Base-by-base conservation (phyloP, 2,329 filamentous ascomycete genomes). In the Pleoardoris graminearum region DNA sequence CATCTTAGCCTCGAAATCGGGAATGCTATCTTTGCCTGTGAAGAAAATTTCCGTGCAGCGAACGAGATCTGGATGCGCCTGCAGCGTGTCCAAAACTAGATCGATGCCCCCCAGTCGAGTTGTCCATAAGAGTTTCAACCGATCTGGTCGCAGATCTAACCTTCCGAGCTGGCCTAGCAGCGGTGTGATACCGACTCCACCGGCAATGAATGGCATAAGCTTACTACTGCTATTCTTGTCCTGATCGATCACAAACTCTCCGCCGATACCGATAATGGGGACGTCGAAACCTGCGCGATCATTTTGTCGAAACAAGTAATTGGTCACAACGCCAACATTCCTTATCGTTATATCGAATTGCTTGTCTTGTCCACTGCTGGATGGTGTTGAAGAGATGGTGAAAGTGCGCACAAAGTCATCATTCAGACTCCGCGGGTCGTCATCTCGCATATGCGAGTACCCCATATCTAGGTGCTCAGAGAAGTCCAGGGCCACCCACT, bases 351-450 rank as follows among this genome's bases (percentile, higher is more conserved):
- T 86, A 61, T 92, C 85, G 50, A 94, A 80, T 62, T 85, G 79
- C 30, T 77, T 64, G 2, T 68, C 66, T 2, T 59, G 32, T 1
- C 11, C 33, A 2, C 17, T 7, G 14, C 27, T 22, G 2, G 36
- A 29, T 2, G 85, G 83, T 1, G 76, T 72, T 2, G 82, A 89
- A 1, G 87, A 89, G 0, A 96, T 81, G 1, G 91, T 96, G 65
- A 96, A 96, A 0, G 90, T 95, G 23, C 91, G 79, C 4, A 94
- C 78, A 56, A 85, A 92, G 67, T 96, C 90, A 67, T 96, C 91
- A 62, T 96, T 96, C 14, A 96, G 70, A 61, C 85, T 89, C 58
- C 81, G 80, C 4, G 91, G 91, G 59, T 95, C 90, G 51, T 88
- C 84, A 57, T 95, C 86, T 2, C 85, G 79, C 91, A 96, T 96